Conservation (phyloP, 441 rosid genomes). For the Mallotus repandus region DNA sequence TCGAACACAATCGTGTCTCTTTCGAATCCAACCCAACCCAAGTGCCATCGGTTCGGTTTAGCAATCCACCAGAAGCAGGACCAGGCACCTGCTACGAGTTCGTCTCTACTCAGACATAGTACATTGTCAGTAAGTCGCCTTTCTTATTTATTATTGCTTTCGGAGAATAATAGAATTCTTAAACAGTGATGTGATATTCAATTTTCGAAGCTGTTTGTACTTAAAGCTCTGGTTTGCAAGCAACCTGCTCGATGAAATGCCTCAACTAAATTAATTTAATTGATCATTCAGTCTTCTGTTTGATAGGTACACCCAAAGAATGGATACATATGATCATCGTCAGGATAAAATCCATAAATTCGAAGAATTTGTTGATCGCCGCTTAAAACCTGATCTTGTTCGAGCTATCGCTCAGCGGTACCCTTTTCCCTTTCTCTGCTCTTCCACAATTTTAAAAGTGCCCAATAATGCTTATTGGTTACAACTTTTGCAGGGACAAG, state of each 20-base stretch:
- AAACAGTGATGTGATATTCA: too few relatives aligned
- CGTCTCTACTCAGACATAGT: too few relatives aligned
- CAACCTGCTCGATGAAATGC: conserved; percentile 20
- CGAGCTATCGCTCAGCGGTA: conserved; percentile 61
- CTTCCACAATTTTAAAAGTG: neutral
- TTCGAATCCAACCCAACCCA: too few relatives aligned
- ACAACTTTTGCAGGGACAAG: conserved; percentile 63
- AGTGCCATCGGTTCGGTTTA: too few relatives aligned
- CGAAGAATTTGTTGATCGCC: conserved; percentile 81
- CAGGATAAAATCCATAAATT: conserved; percentile 59
- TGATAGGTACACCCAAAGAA: conserved; percentile 9
- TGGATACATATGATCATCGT: conserved; percentile 40
- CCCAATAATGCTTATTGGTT: conserved; percentile 1
- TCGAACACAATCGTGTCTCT: too few relatives aligned
- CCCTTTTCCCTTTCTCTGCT: neutral
- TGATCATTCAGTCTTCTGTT: neutral
- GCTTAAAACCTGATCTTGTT: conserved; percentile 79
- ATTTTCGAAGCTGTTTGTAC: too few relatives aligned
- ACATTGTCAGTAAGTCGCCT: too few relatives aligned
- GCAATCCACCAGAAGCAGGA: too few relatives aligned
- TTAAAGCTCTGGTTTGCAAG: neutral
- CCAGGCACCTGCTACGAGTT: too few relatives aligned
- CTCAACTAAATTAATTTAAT: conserved; percentile 2
- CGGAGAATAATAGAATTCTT: too few relatives aligned
- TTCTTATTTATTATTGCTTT: too few relatives aligned